Conservation (phyloP, 305 asterid species). For the Euphrasia arctica region DNA sequence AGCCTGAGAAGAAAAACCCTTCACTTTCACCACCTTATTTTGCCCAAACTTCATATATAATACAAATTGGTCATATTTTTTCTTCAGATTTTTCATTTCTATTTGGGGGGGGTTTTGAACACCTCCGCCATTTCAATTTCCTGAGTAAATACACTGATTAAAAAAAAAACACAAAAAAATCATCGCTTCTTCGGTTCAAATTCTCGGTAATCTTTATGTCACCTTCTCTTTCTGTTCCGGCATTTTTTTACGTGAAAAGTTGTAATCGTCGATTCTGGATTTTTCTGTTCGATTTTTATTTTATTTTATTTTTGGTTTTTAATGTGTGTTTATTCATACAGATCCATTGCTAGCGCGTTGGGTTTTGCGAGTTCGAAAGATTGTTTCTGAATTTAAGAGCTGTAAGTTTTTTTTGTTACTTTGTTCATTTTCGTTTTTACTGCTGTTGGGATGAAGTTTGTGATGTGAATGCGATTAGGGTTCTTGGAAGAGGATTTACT, state of each 20-base stretch:
- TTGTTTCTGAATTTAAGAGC: conserved; percentile 17
- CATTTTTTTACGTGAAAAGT: conserved; percentile 12
- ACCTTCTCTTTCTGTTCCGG: background rate
- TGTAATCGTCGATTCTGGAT: background rate
- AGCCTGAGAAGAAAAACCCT: too few species aligned
- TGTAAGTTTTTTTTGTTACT: conserved; percentile 9
- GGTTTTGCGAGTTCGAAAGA: conserved; percentile 11
- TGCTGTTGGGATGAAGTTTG: conserved; percentile 18
- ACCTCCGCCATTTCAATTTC: conserved; percentile 28
- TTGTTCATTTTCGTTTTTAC: background rate
- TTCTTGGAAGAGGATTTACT: conserved; percentile 9
- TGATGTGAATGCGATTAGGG: conserved; percentile 22
- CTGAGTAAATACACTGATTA: conserved; percentile 23
- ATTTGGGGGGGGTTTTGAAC: conserved; percentile 32
- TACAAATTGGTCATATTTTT: too few species aligned
- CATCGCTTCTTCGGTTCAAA: conserved; percentile 20
- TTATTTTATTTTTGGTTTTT: background rate
- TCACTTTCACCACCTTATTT: too few species aligned
- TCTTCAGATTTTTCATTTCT: conserved; percentile 22
- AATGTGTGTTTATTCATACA: conserved; percentile 4
- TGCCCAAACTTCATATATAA: too few species aligned
- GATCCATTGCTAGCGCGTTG: conserved; percentile 19
- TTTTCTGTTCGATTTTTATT: conserved; percentile 8
- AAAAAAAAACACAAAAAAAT: conserved; percentile 19
- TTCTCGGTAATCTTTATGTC: conserved; percentile 21